Percentiles rank a stretch among this genome's conserved stretches.
These are phyloP conservation scores for Heliamphora pulchella DNA, from an alignment of 179 eudicot species.

Conservation along the genomic window DNA sequence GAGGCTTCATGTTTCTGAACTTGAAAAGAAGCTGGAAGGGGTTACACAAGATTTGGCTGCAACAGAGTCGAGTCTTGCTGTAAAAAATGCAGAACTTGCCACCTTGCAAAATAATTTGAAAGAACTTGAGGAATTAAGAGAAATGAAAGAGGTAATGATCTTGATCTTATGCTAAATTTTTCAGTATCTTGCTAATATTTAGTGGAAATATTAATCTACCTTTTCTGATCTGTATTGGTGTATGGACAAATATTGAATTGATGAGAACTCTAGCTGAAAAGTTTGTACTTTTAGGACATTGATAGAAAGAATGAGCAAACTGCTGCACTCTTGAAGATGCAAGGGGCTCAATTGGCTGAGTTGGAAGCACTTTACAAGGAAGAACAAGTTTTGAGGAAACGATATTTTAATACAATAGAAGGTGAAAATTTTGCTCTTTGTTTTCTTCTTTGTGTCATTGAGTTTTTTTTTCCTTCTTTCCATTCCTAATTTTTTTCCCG, in stretches of 20 bases:
- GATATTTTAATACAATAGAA: slow-evolving; percentile 88
- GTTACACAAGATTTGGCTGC: slow-evolving; percentile 39
- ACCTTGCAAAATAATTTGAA: slow-evolving; percentile 52
- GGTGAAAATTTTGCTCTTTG: slow-evolving; percentile 30
- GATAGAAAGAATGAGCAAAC: slow-evolving; percentile 98
- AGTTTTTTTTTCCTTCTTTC: background rate
- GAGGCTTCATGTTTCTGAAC: slow-evolving; percentile 47
- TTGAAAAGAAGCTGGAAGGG: slow-evolving; percentile 65
- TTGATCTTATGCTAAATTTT: background rate
- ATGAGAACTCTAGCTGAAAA: slow-evolving; percentile 3
- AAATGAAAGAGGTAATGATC: slow-evolving; percentile 77
- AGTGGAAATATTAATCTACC: background rate
- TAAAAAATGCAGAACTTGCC: slow-evolving; percentile 55
- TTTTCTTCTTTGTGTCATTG: background rate
- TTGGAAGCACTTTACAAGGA: slow-evolving; percentile 77
- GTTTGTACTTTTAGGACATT: slow-evolving; percentile 54
- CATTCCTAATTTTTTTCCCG: no score
- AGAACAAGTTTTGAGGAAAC: slow-evolving; percentile 79
- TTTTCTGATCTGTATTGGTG: background rate
- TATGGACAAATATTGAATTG: background rate
- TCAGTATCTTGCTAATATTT: background rate
- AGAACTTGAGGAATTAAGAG: slow-evolving; percentile 85
- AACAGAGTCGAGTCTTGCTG: slow-evolving; percentile 48
- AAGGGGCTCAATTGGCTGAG: slow-evolving; percentile 84
- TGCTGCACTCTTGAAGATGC: slow-evolving; percentile 84